Base-by-base conservation (phyloP, 2,329 filamentous ascomycete species). In the Clarireedia hainanense region DNA sequence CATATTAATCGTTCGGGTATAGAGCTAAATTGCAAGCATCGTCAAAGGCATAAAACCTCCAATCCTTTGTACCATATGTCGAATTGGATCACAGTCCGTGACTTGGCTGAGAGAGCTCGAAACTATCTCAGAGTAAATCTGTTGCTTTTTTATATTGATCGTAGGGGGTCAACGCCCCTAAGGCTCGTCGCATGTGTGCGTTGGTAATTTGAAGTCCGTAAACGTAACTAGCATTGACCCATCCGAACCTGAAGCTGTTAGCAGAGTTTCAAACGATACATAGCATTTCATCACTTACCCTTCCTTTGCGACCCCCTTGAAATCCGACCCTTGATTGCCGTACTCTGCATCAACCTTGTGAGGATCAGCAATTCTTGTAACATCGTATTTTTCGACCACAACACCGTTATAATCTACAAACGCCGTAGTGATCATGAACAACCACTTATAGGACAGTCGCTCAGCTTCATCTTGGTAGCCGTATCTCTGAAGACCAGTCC, bases 391-490 rank as follows among this genome's bases (percentile, higher is more conserved):
- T 74, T 99, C 94, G 5, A 97, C 94, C 1, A 99, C 92, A 7
- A 96, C 91, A 40, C 94, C 94, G 69, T 97, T 97, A 77, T 92
- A 97, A 71, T 99, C 92, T 58, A 96, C 91, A 74, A 97, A 97
- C 0, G 94, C 91, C 73, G 95, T 96, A 57, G 90, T 96, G 67
- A 96, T 91, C 92, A 97, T 97, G 71, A 91, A 95, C 52, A 96
- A 75, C 94, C 94, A 99, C 72, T 94, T 91, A 73, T 99, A 99
- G 0, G 90, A 88, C 61, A 99, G 74, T 36, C 91, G 80, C 73
- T 96, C 88, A 1, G 91, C 91, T 59, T 96, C 91, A 24, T 92
- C 88, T 27, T 86, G 84, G 69, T 95, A 97, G 54, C 91, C 91
- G 69, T 97, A 99, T 17, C 91, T 86, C 66, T 91, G 81, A 57